These are phyloP conservation scores for Talaromyces sp. DNA, from an alignment of 2,329 filamentous ascomycete genomes.

Conservation along the genomic window DNA sequence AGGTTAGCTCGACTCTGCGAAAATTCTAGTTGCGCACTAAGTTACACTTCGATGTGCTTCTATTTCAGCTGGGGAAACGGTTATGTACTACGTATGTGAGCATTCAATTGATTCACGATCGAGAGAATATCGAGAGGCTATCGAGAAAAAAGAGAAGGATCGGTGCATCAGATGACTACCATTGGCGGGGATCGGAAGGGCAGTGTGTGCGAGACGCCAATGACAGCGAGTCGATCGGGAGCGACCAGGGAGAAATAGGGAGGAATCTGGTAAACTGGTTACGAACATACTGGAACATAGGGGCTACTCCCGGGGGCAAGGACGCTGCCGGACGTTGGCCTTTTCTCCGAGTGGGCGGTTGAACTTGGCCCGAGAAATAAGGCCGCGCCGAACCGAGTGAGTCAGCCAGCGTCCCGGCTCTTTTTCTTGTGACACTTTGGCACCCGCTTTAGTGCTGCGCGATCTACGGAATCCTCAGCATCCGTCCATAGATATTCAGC, in stretches of 20 bases:
- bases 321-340: background rate
- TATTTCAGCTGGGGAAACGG: background rate
- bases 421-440: slow-evolving; percentile 9
- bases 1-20: background rate
- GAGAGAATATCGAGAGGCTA: background rate
- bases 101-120: background rate
- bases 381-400: slow-evolving; percentile 3
- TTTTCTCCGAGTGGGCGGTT: slow-evolving; percentile 4
- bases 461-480: background rate
- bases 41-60: slow-evolving; percentile 3
- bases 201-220: background rate
- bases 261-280: background rate
- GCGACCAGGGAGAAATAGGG: slow-evolving; percentile 7
- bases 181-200: slow-evolving; percentile 4
- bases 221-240: background rate
- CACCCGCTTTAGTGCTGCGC: background rate
- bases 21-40: slow-evolving; percentile 5
- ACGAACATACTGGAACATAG: background rate
- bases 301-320: background rate
- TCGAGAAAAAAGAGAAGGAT: background rate
- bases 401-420: slow-evolving; percentile 1
- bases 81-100: too few species aligned
- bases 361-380: background rate
- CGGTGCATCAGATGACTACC: slow-evolving; percentile 10
- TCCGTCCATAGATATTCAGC: background rate